Evolutionary conservation across 2,329 filamentous ascomycete genomes (phyloP).

Genomic region (Sporothrix brasiliensis): DNA sequence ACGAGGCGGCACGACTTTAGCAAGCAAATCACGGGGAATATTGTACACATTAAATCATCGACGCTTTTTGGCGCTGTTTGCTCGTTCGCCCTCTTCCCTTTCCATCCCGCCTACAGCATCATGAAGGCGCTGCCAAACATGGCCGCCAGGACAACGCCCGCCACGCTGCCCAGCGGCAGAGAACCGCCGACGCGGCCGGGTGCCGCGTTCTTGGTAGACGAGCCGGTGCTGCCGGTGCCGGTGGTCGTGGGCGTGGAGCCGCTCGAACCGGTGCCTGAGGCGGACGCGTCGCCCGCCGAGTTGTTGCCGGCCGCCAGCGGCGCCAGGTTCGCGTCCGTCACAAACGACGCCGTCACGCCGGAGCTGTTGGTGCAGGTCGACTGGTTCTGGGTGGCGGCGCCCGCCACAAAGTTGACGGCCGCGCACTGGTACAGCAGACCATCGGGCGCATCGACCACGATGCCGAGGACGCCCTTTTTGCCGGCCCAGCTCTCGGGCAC

Average conservation of each 20-base stretch:
- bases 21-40: constrained; percentile 18
- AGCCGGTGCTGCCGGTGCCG: constrained; percentile 13
- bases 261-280: constrained; percentile 32
- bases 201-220: constrained; percentile 31
- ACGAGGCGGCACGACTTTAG: not conserved
- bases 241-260: constrained; percentile 15
- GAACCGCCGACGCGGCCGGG: constrained; percentile 27
- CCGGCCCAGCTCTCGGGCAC: constrained; percentile 57
- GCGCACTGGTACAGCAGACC: constrained; percentile 54
- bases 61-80: not conserved
- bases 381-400: constrained; percentile 39
- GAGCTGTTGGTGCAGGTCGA: constrained; percentile 47
- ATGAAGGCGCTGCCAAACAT: constrained; percentile 33
- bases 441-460: constrained; percentile 57
- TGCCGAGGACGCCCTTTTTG: constrained; percentile 57
- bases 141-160: constrained; percentile 25
- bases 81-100: not conserved
- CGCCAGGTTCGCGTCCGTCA: constrained; percentile 41
- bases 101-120: constrained; percentile 30
- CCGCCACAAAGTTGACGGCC: constrained; percentile 58
- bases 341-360: constrained; percentile 42
- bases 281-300: constrained; percentile 16
- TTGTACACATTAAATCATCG: constrained; percentile 18
- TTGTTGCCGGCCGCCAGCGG: constrained; percentile 39
- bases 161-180: constrained; percentile 26